Evolutionary conservation across 495 filamentous ascomycete species (phyloP).

Genomic region (Neurospora sp.): DNA sequence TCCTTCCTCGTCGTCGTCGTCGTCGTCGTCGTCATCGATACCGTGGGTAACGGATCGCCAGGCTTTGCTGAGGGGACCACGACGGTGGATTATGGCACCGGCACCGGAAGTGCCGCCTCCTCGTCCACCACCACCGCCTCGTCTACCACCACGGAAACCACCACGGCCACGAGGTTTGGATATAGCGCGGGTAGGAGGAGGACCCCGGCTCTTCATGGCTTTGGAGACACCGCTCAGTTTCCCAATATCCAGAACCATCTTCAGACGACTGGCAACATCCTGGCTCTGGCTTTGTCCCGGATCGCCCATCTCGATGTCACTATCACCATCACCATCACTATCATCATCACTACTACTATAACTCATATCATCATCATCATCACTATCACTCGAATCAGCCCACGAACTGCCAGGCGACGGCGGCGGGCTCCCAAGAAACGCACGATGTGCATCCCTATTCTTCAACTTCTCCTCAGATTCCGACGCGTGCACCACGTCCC

Average conservation of each 20-base stretch:
- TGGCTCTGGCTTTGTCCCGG: background rate
- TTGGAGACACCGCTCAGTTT: background rate
- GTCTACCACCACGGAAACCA: background rate
- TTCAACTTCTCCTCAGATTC: background rate
- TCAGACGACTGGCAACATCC: background rate
- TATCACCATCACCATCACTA: background rate
- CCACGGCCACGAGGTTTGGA: background rate
- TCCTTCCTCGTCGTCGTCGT: background rate
- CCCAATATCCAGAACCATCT: background rate
- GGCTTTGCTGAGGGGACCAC: background rate
- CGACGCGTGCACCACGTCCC: background rate
- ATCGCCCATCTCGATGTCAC: background rate
- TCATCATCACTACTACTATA: background rate
- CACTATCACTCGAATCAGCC: background rate
- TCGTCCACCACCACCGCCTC: background rate
- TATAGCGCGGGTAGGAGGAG: background rate
- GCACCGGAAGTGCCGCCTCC: background rate
- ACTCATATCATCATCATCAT: background rate
- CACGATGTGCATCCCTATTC: background rate
- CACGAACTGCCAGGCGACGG: background rate
- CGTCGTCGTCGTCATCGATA: background rate
- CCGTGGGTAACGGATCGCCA: background rate
- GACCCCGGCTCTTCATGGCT: background rate
- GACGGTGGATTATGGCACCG: background rate
- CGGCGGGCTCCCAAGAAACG: background rate